These are phyloP conservation scores for Cordyceps pruinosa DNA, from an alignment of 2,329 filamentous ascomycete genomes.

Conservation along the genomic window DNA sequence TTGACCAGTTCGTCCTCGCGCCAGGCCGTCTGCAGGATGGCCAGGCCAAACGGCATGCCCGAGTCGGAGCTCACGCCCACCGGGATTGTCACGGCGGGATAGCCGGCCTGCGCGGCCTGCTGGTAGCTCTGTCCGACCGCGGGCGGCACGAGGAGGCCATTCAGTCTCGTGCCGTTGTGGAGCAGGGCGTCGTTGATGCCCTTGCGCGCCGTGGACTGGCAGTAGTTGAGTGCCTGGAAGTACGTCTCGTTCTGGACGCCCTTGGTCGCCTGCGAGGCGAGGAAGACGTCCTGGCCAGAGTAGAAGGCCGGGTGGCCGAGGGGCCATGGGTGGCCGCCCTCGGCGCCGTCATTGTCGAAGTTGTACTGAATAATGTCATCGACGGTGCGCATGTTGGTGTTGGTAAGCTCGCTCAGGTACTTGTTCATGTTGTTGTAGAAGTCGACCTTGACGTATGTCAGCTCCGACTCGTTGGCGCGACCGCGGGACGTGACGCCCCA, in stretches of 20 bases:
- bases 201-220: slow-evolving; percentile 49
- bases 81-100: slow-evolving; percentile 65
- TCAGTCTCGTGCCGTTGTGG: slow-evolving; percentile 39
- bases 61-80: slow-evolving; percentile 47
- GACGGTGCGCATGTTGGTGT: slow-evolving; percentile 52
- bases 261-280: slow-evolving; percentile 53
- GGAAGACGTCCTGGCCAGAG: slow-evolving; percentile 65
- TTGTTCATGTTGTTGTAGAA: slow-evolving; percentile 56
- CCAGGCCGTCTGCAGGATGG: slow-evolving; percentile 50
- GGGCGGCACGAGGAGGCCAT: slow-evolving; percentile 60
- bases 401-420: slow-evolving; percentile 56
- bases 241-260: slow-evolving; percentile 60
- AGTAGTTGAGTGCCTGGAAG: slow-evolving; percentile 58
- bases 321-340: slow-evolving; percentile 57
- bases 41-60: slow-evolving; percentile 57
- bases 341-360: slow-evolving; percentile 54
- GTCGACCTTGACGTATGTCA: slow-evolving; percentile 64
- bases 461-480: slow-evolving; percentile 65
- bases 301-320: slow-evolving; percentile 53
- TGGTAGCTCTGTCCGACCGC: slow-evolving; percentile 62
- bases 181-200: slow-evolving; percentile 64
- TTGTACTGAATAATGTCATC: slow-evolving; percentile 63
- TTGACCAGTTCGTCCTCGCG: slow-evolving; percentile 47
- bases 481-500: slow-evolving; percentile 52
- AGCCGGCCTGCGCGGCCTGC: slow-evolving; percentile 68